Evolutionary conservation across 208 protist genomes (phyloP).

Genomic region (Tritrichomonas musculus): DNA sequence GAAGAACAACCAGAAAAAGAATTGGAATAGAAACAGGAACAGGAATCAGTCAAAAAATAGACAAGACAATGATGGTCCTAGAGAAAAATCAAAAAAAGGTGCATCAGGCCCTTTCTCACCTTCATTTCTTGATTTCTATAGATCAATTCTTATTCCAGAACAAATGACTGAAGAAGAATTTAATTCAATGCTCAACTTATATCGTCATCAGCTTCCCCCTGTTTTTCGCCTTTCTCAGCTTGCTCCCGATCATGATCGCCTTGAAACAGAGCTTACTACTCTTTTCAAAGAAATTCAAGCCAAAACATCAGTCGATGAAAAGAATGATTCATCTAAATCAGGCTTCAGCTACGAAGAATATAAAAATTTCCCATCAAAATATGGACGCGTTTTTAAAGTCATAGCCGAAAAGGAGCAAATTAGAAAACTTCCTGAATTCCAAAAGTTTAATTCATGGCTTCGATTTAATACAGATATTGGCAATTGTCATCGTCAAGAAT

Average conservation of each 20-base stretch:
- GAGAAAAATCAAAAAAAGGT: too few relatives aligned
- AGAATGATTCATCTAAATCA: too few relatives aligned
- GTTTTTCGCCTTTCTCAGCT: not conserved
- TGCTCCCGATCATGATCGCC: not conserved
- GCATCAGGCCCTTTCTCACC: too few relatives aligned
- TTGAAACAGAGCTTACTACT: not conserved
- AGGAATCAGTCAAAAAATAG: too few relatives aligned
- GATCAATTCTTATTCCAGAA: not conserved
- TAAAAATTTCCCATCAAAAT: not conserved
- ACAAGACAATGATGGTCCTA: too few relatives aligned
- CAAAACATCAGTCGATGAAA: not conserved
- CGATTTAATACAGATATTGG: not conserved
- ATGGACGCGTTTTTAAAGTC: not conserved
- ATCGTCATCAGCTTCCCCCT: not conserved
- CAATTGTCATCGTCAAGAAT: slow-evolving; percentile 31
- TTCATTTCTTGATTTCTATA: not conserved
- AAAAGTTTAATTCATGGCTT: not conserved
- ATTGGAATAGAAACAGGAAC: too few relatives aligned
- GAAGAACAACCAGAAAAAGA: too few relatives aligned
- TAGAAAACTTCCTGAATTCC: not conserved
- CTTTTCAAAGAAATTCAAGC: not conserved
- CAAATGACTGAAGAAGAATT: not conserved
- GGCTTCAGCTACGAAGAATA: too few relatives aligned
- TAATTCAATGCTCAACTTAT: not conserved
- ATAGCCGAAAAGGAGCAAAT: not conserved